Base-by-base conservation (phyloP, 1,284 basidiomycete species). In the Moniliella sp. region DNA sequence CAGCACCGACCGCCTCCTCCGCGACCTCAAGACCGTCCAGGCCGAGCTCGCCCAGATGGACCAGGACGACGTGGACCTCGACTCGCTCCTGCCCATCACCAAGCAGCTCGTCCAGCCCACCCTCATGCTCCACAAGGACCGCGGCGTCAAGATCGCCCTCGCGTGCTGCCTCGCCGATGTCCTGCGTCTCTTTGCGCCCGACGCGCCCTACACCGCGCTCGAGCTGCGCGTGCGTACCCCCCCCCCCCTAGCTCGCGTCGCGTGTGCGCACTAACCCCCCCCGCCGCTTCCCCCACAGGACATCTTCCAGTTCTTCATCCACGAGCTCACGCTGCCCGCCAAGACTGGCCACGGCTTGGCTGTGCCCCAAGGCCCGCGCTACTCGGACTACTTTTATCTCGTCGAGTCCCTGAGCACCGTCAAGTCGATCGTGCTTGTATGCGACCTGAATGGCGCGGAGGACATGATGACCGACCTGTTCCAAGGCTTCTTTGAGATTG, bases 131-230 rank as follows among this genome's bases (percentile, higher is more conserved):
- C 86, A 97, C 46, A 88, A 82, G 62, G 86, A 94, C 65, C 72
- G 73, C 28, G 83, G 82, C 13, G 81, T 97, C 46, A 91, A 86
- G 61, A 84, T 83, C 0, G 80, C 79, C 46, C 73, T 78, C 4
- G 84, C 83, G 0, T 91, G 83, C 62, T 94, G 84, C 63, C 69
- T 99, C 12, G 83, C 84, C 1, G 86, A 99, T 61, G 67, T 94
- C 37, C 72, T 99, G 31, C 66, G 83, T 21, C 69, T 97, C 28
- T 93, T 84, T 61, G 91, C 91, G 0, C 91, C 91, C 1, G 82
- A 94, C 56, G 88, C 91, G 17, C 91, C 91, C 7, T 97, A 88
- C 60, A 86, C 76, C 3, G 74, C 75, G 30, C 64, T 69, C 29
- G 80, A 94, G 60, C 72, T 94, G 25, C 62, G 65, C 42, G 67